Evolutionary conservation across 2,329 filamentous ascomycete species (phyloP), one percentile per base, ranked within the genome.

Genomic region (Talaromyces islandicus): DNA sequence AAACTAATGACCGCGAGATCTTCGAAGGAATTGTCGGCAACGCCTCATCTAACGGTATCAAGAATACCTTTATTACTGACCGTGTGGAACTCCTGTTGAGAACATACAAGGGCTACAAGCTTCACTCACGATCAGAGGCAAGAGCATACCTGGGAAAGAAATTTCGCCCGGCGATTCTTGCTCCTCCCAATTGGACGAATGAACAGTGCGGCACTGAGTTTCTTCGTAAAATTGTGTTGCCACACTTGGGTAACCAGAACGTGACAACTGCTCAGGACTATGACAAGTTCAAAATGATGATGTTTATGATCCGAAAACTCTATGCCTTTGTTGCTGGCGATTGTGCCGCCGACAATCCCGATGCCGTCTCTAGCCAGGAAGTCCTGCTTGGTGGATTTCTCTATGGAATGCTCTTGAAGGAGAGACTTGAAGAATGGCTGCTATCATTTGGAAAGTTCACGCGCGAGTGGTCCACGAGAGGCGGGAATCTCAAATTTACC

Each of bases 301-400:
- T 97, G 50, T 95, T 97, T 78, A 97, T 97, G 92, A 90, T 92
- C 68, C 85, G 93, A 65, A 99, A 99, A 75, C 84, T 99, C 32
- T 99, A 99, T 71, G 86, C 92, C 14, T 81, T 99, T 54, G 93
- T 94, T 9, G 92, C 92, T 62, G 92, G 93, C 59, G 93, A 97
- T 65, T 97, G 93, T 73, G 84, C 91, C 4, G 86, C 92, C 4
- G 94, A 99, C 78, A 97, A 99, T 70, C 93, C 94, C 1, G 94
- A 99, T 83, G 91, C 94, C 11, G 88, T 97, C 19, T 92, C 96
- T 69, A 96, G 95, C 74, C 94, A 99, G 71, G 94, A 99, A 75
- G 88, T 97, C 60, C 81, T 99, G 25, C 84, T 99, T 1, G 93
- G 93, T 57, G 93, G 94, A 9, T 96, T 96, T 71, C 79, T 99